Percentiles rank a stretch among this genome's conserved stretches.
Evolutionary conservation across 345 rosid genomes (phyloP).

Genomic region (Brassica juncea): DNA sequence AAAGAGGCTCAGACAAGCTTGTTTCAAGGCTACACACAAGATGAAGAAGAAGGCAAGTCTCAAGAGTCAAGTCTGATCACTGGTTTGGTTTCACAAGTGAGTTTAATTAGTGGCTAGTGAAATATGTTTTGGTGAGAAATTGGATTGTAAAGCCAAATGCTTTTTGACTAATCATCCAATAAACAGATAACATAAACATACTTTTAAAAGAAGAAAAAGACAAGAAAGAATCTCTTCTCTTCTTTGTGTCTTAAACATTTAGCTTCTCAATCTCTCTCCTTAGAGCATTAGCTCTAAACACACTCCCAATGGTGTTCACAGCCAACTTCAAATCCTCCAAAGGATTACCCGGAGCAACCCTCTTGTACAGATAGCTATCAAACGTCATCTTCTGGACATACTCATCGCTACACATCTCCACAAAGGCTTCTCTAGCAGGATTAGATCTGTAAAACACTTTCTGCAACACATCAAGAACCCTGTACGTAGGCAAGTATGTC

Average conservation of each 20-base stretch:
- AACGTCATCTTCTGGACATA: slow-evolving; percentile 97
- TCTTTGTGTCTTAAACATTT: slow-evolving; percentile 44
- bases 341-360: slow-evolving; percentile 79
- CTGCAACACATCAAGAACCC: slow-evolving; percentile 84
- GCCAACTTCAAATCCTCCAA: slow-evolving; percentile 86
- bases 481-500: slow-evolving; percentile 90
- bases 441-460: slow-evolving; percentile 86
- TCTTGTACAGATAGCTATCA: slow-evolving; percentile 89
- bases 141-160: slow-evolving; percentile 37
- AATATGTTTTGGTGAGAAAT: not conserved
- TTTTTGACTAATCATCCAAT: slow-evolving; percentile 28
- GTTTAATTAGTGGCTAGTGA: slow-evolving; percentile 16
- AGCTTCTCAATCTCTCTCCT: slow-evolving; percentile 86
- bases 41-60: slow-evolving; percentile 55
- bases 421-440: slow-evolving; percentile 91
- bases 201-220: not conserved
- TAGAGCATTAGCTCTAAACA: slow-evolving; percentile 92
- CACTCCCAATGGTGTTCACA: slow-evolving; percentile 88
- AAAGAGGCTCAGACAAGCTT: slow-evolving; percentile 78
- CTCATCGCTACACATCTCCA: slow-evolving; percentile 88
- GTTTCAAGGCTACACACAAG: slow-evolving; percentile 91
- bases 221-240: not conserved
- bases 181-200: slow-evolving; percentile 18
- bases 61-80: slow-evolving; percentile 18
- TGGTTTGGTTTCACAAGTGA: slow-evolving; percentile 33